Base-by-base conservation (phyloP, 306 rosid genomes). In the Pterocarpus macrocarpus region DNA sequence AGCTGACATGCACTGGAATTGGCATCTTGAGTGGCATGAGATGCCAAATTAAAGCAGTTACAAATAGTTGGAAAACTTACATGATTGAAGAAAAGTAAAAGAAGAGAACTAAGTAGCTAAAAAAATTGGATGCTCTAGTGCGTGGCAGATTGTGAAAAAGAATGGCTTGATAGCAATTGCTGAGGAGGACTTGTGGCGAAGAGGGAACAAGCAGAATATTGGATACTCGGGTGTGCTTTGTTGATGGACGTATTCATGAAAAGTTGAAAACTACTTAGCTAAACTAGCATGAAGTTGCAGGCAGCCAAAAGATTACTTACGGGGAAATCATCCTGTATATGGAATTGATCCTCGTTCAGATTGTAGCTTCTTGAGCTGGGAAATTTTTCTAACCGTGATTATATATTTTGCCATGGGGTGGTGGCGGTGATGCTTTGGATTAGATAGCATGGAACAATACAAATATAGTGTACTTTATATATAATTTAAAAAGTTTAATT, bases 201-300 rank as follows among this genome's bases (percentile, higher is more conserved):
- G 52, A 49, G 13, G 57, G 62, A 61, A 77, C 79, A 71, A 34
- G 32, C 71, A 77, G 65, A 83, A 83, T 64, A 83, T 78, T 59
- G 63, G 71, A 77, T 78, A 58, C 70, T 64, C 41, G 35, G 55
- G 3, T 77, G 56, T 35, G 64, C 56, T 22, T 5, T 77, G 43
- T 5, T 58, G 57, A 8, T 74, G 30, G 30, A 41, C 13, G n/a
- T 16, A 45, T 34, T 22, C 28, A 22, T 22, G 28, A 22, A 22
- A 62, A 64, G 49, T 5, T 43, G 73, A 43, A 10, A 28, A 47
- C 41, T 11, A 69, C 41, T 22, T 41, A 17, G 53, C 53, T 16
- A 45, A 69, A 22, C 28, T 22, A 22, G 1, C 28, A 22, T 22
- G 28, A 22, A 1, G 28, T 22, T 22, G 28, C 28, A 22, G 28